A percentile compares a stretch with the other conserved stretches of the same genome.
Conservation (phyloP, 2,329 filamentous ascomycete genomes). For the Cryphonectria nitschkei region DNA sequence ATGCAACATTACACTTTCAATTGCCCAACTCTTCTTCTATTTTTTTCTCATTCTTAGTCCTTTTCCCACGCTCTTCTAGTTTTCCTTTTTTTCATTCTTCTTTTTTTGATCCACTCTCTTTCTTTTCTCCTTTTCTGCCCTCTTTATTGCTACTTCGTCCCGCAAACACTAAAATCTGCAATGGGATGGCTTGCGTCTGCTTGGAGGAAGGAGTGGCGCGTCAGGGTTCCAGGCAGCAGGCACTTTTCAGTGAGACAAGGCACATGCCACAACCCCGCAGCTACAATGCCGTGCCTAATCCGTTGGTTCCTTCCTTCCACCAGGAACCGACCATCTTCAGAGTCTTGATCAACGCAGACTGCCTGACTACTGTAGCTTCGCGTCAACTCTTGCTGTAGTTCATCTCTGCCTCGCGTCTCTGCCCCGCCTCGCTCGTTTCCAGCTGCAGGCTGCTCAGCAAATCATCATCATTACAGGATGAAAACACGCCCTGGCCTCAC, state of each 20-base stretch:
- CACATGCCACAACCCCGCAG: neutral
- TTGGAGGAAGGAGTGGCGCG: neutral
- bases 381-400: neutral
- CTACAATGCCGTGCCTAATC: no score
- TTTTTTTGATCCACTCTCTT: no score
- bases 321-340: no score
- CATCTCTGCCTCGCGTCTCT: neutral
- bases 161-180: neutral
- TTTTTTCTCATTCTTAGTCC: no score
- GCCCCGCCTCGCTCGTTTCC: neutral
- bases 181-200: neutral
- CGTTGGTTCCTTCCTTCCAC: neutral
- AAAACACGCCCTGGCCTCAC: neutral
- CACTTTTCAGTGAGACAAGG: neutral
- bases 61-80: no score
- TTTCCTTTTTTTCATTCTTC: no score
- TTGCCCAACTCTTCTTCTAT: no score
- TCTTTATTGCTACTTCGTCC: neutral
- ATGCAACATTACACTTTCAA: no score
- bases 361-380: neutral
- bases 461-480: neutral
- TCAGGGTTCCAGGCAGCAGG: no score
- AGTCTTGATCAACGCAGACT: neutral
- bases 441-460: neutral
- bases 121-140: no score